phyloP scores from a whole-genome alignment of 2,329 filamentous ascomycete species.

The Dothidotthia symphoricarpi region DNA sequence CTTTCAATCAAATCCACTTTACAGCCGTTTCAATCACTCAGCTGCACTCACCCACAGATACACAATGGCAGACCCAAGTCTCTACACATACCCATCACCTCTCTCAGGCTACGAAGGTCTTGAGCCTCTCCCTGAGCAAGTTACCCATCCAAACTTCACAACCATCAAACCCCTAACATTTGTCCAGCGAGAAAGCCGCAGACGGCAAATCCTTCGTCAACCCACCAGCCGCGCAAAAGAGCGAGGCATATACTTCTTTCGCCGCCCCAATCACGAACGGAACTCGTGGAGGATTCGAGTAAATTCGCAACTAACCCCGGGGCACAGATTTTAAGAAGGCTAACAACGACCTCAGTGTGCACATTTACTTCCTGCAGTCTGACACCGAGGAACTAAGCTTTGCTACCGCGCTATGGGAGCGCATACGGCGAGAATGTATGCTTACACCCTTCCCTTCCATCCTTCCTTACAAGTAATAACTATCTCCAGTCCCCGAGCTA shows the following conservation, averaged over 20 bases:
- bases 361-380: constrained; percentile 74
- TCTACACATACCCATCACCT: constrained; percentile 56
- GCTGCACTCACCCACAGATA: neutral
- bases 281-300: constrained; percentile 71
- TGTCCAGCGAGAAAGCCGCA: constrained; percentile 55
- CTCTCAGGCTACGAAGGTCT: constrained; percentile 58
- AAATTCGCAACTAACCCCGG: neutral
- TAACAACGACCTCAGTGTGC: constrained; percentile 49
- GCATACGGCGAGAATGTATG: constrained; percentile 76
- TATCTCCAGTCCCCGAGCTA: constrained; percentile 71
- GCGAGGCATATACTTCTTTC: constrained; percentile 70
- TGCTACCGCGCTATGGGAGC: constrained; percentile 70
- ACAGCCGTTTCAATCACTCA: too few species aligned
- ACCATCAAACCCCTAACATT: constrained; percentile 6
- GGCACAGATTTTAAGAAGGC: neutral
- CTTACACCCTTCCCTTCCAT: constrained; percentile 7
- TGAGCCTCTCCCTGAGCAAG: constrained; percentile 55
- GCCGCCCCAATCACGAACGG: constrained; percentile 65
- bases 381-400: constrained; percentile 64
- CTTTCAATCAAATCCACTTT: constrained; percentile 1
- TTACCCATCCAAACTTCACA: constrained; percentile 15
- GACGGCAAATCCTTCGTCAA: constrained; percentile 80
- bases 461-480: constrained; percentile 1
- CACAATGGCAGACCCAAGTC: constrained; percentile 44
- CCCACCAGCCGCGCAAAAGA: constrained; percentile 58